Evolutionary conservation across 129 eudicot species (phyloP).

Genomic region (Artemisia argyi): DNA sequence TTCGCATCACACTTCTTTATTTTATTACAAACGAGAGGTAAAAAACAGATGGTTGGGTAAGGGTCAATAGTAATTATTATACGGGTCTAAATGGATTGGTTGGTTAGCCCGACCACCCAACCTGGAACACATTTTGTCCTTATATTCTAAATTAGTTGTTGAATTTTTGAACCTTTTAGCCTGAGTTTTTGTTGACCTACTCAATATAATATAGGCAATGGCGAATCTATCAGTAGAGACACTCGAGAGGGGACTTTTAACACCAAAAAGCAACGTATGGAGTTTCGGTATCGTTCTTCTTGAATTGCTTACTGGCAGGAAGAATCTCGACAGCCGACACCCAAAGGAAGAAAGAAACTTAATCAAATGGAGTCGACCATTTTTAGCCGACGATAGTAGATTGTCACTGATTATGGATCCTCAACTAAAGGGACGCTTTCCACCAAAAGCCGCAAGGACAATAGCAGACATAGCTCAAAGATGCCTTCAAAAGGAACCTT

Average conservation of each 20-base stretch:
- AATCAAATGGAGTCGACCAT: slow-evolving; percentile 87
- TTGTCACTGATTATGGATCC: slow-evolving; percentile 89
- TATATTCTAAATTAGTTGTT: no score
- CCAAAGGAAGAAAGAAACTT: slow-evolving; percentile 85
- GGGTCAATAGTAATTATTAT: no score
- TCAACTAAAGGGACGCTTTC: slow-evolving; percentile 85
- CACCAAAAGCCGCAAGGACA: slow-evolving; percentile 70
- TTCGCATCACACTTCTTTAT: no score
- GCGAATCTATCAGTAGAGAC: slow-evolving; percentile 82
- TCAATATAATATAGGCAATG: slow-evolving; percentile 48
- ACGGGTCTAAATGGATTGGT: no score
- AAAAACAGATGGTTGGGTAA: no score
- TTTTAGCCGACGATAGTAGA: slow-evolving; percentile 83
- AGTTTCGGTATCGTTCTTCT: slow-evolving; percentile 92
- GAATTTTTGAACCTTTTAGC: no score
- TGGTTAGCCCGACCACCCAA: no score
- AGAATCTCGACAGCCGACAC: slow-evolving; percentile 72
- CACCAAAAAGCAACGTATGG: slow-evolving; percentile 95
- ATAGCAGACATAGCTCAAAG: slow-evolving; percentile 84
- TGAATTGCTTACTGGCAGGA: slow-evolving; percentile 84
- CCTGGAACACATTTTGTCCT: no score
- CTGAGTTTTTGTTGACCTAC: background rate
- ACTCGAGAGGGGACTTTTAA: slow-evolving; percentile 74
- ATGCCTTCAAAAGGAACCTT: slow-evolving; percentile 87
- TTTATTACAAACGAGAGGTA: no score